A percentile compares a stretch with the other conserved stretches of the same genome.
Conservation (phyloP, 805 yeast species). For the Pichia thaimueangensis region DNA sequence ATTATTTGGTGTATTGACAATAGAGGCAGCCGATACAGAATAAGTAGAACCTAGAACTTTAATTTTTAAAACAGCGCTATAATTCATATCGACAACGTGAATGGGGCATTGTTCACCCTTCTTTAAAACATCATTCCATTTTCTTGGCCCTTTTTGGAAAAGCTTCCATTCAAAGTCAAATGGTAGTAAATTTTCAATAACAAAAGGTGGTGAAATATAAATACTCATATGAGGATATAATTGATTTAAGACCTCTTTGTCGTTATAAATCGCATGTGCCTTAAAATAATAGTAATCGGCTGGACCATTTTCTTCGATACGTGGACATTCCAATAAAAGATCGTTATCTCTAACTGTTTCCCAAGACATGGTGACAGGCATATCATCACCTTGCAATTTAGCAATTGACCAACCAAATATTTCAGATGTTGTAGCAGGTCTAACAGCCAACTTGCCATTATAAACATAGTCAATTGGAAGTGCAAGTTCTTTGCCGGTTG, state of each 20-base stretch:
- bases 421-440: conserved; percentile 49
- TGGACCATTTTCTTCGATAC: conserved; percentile 30
- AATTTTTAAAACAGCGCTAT: conserved; percentile 55
- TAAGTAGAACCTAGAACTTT: conserved; percentile 58
- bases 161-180: conserved; percentile 69
- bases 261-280: conserved; percentile 58
- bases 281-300: conserved; percentile 49
- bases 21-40: conserved; percentile 63
- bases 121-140: conserved; percentile 55
- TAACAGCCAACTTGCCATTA: conserved; percentile 47
- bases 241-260: conserved; percentile 61
- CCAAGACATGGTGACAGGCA: conserved; percentile 48
- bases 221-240: conserved; percentile 82
- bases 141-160: conserved; percentile 67
- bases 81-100: conserved; percentile 69
- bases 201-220: conserved; percentile 76
- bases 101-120: conserved; percentile 67
- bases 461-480: conserved; percentile 71
- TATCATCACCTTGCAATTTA: conserved; percentile 20
- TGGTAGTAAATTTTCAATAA: conserved; percentile 79
- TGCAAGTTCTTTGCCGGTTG: conserved; percentile 53
- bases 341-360: conserved; percentile 44
- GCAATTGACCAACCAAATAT: conserved; percentile 65
- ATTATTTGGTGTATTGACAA: conserved; percentile 50
- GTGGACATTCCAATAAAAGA: conserved; percentile 54